Evolutionary conservation across 176 grass and related monocot genomes (phyloP).

Genomic region (Bonia amplexicaulis): DNA sequence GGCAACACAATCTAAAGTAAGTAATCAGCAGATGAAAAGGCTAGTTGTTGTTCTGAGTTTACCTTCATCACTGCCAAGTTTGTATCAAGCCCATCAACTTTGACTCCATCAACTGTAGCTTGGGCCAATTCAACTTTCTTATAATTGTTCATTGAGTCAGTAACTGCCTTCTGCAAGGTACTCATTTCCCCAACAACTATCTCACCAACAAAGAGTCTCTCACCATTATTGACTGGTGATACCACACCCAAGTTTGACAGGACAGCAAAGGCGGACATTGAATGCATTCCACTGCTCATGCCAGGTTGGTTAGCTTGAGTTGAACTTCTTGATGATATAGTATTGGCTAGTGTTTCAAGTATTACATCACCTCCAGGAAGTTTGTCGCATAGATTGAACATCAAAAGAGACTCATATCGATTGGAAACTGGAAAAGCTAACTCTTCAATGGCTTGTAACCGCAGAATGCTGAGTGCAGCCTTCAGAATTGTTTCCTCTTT

Average conservation of each 20-base stretch:
- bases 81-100: constrained; percentile 94
- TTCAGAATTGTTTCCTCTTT: constrained; percentile 85
- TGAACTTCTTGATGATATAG: constrained; percentile 48
- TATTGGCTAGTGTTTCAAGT: constrained; percentile 71
- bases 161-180: constrained; percentile 73
- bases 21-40: neutral
- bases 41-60: constrained; percentile 3
- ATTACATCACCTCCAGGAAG: constrained; percentile 93
- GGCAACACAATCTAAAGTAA: neutral
- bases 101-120: constrained; percentile 85
- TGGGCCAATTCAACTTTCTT: constrained; percentile 86
- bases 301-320: constrained; percentile 43
- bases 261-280: constrained; percentile 53
- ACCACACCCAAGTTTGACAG: constrained; percentile 81
- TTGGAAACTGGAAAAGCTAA: constrained; percentile 43
- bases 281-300: constrained; percentile 56
- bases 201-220: constrained; percentile 80
- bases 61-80: constrained; percentile 99
- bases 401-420: constrained; percentile 62
- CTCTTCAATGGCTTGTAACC: constrained; percentile 79
- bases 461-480: constrained; percentile 62
- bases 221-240: constrained; percentile 47
- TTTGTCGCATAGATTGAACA: constrained; percentile 94
- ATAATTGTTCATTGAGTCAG: constrained; percentile 75
- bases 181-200: constrained; percentile 83